Percentiles rank a stretch among this genome's conserved stretches.
Conservation (phyloP, 2,329 filamentous ascomycete genomes). For the Lecanosticta acicola region DNA sequence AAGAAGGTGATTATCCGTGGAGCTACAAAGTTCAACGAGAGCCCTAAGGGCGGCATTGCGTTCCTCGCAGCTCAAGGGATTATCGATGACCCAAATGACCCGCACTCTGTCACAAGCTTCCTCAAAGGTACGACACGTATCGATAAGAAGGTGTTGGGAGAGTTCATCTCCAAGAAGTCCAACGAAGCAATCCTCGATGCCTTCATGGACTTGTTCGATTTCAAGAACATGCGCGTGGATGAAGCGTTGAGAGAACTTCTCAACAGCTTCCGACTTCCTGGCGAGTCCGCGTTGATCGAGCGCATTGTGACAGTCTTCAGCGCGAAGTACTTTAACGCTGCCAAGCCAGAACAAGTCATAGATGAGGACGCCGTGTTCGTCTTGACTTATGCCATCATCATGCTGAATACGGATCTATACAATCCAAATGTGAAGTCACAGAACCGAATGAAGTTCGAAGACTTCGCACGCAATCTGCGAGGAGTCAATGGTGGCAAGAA, state of each 20-base stretch:
- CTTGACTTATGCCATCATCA: conserved; percentile 91
- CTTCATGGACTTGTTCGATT: conserved; percentile 85
- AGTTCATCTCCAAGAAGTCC: conserved; percentile 84
- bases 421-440: conserved; percentile 78
- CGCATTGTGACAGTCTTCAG: conserved; percentile 83
- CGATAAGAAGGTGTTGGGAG: conserved; percentile 84
- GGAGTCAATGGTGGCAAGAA: conserved; percentile 82
- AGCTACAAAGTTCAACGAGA: conserved; percentile 89
- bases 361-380: conserved; percentile 86
- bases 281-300: conserved; percentile 88
- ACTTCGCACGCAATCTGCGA: conserved; percentile 83
- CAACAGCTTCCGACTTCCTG: conserved; percentile 86
- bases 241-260: conserved; percentile 84
- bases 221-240: conserved; percentile 77
- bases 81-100: conserved; percentile 68
- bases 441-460: conserved; percentile 76
- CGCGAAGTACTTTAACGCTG: conserved; percentile 71
- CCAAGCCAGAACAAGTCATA: conserved; percentile 66
- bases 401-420: conserved; percentile 95
- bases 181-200: conserved; percentile 80
- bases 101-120: conserved; percentile 76
- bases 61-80: conserved; percentile 82
- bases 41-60: conserved; percentile 79
- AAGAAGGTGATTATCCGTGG: conserved; percentile 89
- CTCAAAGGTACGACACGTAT: conserved; percentile 80